Evolutionary conservation across 2,329 filamentous ascomycete species (phyloP).

Genomic region (Microsporum canis): DNA sequence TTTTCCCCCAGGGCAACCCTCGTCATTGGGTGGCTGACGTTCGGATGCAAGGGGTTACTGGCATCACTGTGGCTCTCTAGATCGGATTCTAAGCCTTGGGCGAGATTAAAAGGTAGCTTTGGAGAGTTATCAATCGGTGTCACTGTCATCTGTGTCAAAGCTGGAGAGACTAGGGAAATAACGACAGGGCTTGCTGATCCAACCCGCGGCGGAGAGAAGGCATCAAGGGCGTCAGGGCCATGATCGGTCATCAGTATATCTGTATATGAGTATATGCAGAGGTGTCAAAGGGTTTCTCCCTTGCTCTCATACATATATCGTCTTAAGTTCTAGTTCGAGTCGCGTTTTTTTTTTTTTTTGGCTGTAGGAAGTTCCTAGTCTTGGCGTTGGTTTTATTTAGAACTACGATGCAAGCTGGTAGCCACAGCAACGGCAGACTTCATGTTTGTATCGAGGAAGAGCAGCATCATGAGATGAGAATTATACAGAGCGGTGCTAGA

Average conservation of each 20-base stretch:
- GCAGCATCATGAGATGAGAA: neutral
- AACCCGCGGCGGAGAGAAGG: neutral
- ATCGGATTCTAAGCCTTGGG: neutral
- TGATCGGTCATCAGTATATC: neutral
- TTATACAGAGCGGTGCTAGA: too few species aligned
- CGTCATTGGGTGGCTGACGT: neutral
- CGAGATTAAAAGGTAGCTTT: neutral
- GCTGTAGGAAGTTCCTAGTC: neutral
- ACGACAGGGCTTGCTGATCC: neutral
- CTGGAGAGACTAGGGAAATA: neutral
- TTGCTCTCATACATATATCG: neutral
- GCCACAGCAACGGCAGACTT: neutral
- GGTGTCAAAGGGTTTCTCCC: neutral
- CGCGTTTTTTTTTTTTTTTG: neutral
- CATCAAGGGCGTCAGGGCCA: neutral
- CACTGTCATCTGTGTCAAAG: neutral
- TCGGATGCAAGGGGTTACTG: neutral
- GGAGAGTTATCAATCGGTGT: neutral
- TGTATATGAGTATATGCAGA: neutral
- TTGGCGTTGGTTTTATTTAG: neutral
- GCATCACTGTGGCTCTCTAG: neutral
- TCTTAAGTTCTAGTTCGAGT: neutral
- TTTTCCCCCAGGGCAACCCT: neutral
- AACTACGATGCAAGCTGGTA: neutral
- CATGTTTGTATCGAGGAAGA: neutral